Percentiles rank a stretch among this genome's conserved stretches.
Evolutionary conservation across 306 rosid genomes (phyloP).

Genomic region (Arachis stenosperma): DNA sequence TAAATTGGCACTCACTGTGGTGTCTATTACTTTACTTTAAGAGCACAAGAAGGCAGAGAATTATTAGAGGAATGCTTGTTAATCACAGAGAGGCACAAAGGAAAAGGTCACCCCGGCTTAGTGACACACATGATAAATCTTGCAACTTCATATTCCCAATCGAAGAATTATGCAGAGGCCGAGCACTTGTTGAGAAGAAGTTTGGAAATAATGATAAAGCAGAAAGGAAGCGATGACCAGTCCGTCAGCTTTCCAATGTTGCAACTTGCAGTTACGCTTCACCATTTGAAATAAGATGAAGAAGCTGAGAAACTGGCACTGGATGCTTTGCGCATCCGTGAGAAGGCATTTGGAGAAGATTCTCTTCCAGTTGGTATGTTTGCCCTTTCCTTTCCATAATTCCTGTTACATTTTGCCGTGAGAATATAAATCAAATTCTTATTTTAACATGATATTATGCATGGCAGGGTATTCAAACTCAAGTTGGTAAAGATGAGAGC

Average conservation of each 20-base stretch:
- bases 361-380: slow-evolving; percentile 85
- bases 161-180: slow-evolving; percentile 74
- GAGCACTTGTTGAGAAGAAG: slow-evolving; percentile 75
- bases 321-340: slow-evolving; percentile 73
- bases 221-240: slow-evolving; percentile 64
- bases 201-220: slow-evolving; percentile 63
- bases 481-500: slow-evolving; percentile 60
- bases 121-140: slow-evolving; percentile 77
- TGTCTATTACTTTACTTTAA: slow-evolving; percentile 41
- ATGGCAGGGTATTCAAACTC: slow-evolving; percentile 73
- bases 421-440: not conserved
- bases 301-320: slow-evolving; percentile 85
- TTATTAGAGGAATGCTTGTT: slow-evolving; percentile 78
- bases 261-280: slow-evolving; percentile 85
- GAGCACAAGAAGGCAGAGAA: slow-evolving; percentile 88
- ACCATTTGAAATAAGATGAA: slow-evolving; percentile 69
- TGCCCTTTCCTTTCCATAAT: slow-evolving; percentile 13
- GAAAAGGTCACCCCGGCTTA: slow-evolving; percentile 75
- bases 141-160: slow-evolving; percentile 75
- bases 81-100: slow-evolving; percentile 67
- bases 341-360: slow-evolving; percentile 71
- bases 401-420: too few species aligned
- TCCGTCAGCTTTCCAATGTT: slow-evolving; percentile 84
- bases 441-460: slow-evolving; percentile 19
- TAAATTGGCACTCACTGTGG: slow-evolving; percentile 28